Evolutionary conservation across 2,329 filamentous ascomycete species (phyloP).

Genomic region (Cytospora paraplurivora): DNA sequence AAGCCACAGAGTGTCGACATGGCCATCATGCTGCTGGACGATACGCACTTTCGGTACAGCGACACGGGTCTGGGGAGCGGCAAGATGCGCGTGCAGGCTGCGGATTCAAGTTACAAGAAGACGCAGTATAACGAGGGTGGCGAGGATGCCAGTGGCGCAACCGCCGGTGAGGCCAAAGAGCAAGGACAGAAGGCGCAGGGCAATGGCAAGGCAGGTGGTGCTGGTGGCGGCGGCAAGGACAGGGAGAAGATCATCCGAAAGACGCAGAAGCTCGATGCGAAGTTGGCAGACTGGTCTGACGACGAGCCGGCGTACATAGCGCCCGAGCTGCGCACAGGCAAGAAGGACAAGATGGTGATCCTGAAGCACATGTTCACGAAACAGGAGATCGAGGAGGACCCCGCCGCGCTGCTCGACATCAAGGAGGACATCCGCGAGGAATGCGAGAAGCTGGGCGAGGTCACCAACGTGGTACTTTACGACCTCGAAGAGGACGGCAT

Average conservation of each 20-base stretch:
- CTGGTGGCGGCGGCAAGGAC: constrained; percentile 57
- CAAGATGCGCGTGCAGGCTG: constrained; percentile 78
- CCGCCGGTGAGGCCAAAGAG: constrained; percentile 46
- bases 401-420: constrained; percentile 81
- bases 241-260: constrained; percentile 90
- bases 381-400: constrained; percentile 81
- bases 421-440: constrained; percentile 93
- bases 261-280: constrained; percentile 87
- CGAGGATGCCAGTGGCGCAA: constrained; percentile 28
- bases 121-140: constrained; percentile 64
- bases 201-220: constrained; percentile 10
- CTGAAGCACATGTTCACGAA: constrained; percentile 93
- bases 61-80: constrained; percentile 55
- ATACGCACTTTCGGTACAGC: constrained; percentile 74
- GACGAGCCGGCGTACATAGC: constrained; percentile 66
- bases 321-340: constrained; percentile 49
- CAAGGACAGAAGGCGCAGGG: constrained; percentile 28
- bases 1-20: constrained; percentile 89
- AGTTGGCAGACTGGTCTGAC: constrained; percentile 93
- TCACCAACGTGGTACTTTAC: constrained; percentile 89
- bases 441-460: constrained; percentile 80
- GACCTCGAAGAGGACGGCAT: constrained; percentile 85
- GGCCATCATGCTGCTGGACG: constrained; percentile 79
- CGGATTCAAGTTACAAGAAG: constrained; percentile 91
- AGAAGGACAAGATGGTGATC: constrained; percentile 80